Evolutionary conservation across 2,329 filamentous ascomycete species (phyloP), one percentile per base, ranked within the genome.

Genomic region (Cryphonectria carpinicola): DNA sequence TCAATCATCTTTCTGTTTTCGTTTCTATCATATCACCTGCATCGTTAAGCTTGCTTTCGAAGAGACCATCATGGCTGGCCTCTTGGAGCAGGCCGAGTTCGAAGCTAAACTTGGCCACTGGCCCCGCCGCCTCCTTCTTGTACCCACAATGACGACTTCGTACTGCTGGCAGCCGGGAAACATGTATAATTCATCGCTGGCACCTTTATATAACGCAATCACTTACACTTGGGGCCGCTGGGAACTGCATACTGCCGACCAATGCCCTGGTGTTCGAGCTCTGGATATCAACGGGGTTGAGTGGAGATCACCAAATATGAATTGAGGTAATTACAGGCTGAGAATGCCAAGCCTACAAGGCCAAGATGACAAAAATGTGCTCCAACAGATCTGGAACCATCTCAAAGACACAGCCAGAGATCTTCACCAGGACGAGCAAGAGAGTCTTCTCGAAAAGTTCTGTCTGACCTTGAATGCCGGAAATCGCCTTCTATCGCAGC

Each of bases 181-280:
- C n/a, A n/a, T 7, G 13, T 64, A 64, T 22, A 37, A 37, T 17
- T 22, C 7, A 19, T 64, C 25, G 19, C 7, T 25, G 22, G 37
- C 7, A 19, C 61, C 61, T 1, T 14, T 7, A 28, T 46, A 64
- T 28, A 64, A 64, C 37, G 61, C 61, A 7, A 64, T 64, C 61
- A 43, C 61, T 25, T 64, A 64, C 37, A 64, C 61, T 2, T 46
- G 61, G 61, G 61, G 61, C 14, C 61, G 61, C 25, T 64, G 61
- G 61, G 43, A 28, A 19, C 54, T 58, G n/a, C 54, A 19, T 25
- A 14, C n/a, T 58, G n/a, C 8, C n/a, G 54, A 58, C n/a, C n/a
- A 58, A 46, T 46, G 10, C 22, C 54, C 54, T 32, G 54, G 28
- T 64, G 10, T 64, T 41, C 25, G 43, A n/a, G 61, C 22, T 14